Evolutionary conservation across 1,284 basidiomycete genomes (phyloP).

Genomic region (Leccinum ambiguum): DNA sequence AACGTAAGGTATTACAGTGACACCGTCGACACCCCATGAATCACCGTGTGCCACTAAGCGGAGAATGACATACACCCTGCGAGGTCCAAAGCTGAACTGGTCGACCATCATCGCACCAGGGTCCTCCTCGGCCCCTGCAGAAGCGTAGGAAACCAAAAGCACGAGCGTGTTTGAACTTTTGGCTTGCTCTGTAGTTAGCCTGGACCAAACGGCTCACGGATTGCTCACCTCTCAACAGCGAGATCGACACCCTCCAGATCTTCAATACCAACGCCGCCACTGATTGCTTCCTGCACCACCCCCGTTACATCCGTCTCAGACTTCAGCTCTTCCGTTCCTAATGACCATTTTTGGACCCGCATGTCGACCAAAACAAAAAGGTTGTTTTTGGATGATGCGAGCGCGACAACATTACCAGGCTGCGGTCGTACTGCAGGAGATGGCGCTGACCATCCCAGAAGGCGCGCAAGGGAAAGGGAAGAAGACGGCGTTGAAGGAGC

Average conservation of each 20-base stretch:
- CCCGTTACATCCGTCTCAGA: conserved; percentile 52
- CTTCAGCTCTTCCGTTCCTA: conserved; percentile 58
- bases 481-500: conserved; percentile 48
- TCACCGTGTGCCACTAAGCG: conserved; percentile 38
- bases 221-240: conserved; percentile 55
- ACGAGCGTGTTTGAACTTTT: conserved; percentile 55
- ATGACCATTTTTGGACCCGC: conserved; percentile 66
- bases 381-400: conserved; percentile 44
- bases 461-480: conserved; percentile 53
- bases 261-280: conserved; percentile 40
- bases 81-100: conserved; percentile 41
- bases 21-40: conserved; percentile 31
- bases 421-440: conserved; percentile 32
- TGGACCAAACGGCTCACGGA: conserved; percentile 7
- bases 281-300: conserved; percentile 45
- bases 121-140: conserved; percentile 46
- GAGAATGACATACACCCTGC: conserved; percentile 65
- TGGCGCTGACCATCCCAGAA: conserved; percentile 54
- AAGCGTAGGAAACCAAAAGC: conserved; percentile 66
- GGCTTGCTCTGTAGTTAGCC: conserved; percentile 1
- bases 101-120: conserved; percentile 41
- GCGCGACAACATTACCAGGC: conserved; percentile 58
- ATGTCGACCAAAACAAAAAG: conserved; percentile 67
- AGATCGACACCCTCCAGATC: conserved; percentile 73
- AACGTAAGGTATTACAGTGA: conserved; percentile 70